A percentile compares a stretch with the other conserved stretches of the same genome.
These are phyloP conservation scores for Penicillium daleae DNA, from an alignment of 495 filamentous ascomycete species.

Conservation along the genomic window DNA sequence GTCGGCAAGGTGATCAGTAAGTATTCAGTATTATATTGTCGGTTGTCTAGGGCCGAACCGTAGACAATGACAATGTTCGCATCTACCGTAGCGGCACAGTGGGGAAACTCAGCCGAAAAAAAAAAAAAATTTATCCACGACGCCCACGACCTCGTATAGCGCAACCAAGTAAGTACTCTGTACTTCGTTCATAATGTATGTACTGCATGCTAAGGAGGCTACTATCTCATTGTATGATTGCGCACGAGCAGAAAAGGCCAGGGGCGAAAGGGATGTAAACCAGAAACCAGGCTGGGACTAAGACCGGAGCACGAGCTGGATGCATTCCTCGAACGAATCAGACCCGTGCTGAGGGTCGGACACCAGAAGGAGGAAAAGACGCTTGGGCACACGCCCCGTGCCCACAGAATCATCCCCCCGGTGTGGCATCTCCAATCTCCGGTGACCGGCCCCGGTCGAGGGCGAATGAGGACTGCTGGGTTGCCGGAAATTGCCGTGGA, in stretches of 20 bases:
- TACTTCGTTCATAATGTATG: too few relatives aligned
- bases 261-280: not conserved
- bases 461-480: conserved; percentile 17
- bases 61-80: not conserved
- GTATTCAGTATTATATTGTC: not conserved
- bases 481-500: conserved; percentile 31
- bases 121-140: not conserved
- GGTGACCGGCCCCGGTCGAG: conserved; percentile 23
- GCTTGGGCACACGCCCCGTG: conserved; percentile 30
- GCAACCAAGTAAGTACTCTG: not conserved
- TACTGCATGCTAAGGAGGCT: not conserved
- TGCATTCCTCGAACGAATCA: conserved; percentile 5
- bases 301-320: not conserved
- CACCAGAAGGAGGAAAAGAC: conserved; percentile 8
- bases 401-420: not conserved
- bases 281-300: not conserved
- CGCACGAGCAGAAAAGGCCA: not conserved
- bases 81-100: not conserved
- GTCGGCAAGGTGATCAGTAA: not conserved
- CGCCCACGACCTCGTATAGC: not conserved
- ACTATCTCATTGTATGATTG: not conserved
- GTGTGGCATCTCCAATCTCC: conserved; percentile 24
- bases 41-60: not conserved
- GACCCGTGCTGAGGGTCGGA: conserved; percentile 2
- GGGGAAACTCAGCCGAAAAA: not conserved